Percentiles rank a stretch among this genome's conserved stretches.
phyloP scores from a whole-genome alignment of 2,329 filamentous ascomycete genomes.

The Trichophyton equinum region DNA sequence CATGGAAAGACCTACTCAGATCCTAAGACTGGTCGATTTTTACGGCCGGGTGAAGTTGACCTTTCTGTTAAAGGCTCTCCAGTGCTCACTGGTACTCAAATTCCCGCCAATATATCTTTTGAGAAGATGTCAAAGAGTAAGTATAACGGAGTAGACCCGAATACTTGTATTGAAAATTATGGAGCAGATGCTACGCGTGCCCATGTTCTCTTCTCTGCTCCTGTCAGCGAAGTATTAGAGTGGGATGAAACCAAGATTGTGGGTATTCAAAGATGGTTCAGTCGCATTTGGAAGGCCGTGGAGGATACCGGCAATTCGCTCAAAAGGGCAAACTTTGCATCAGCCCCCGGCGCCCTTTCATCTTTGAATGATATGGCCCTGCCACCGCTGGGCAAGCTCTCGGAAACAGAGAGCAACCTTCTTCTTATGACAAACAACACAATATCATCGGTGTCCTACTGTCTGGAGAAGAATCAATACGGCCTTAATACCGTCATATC shows the following conservation, averaged over 20 bases:
- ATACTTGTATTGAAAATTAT: conserved; percentile 56
- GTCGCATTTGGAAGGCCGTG: conserved; percentile 51
- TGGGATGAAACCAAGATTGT: conserved; percentile 78
- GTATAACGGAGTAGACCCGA: conserved; percentile 78
- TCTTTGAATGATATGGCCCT: conserved; percentile 18
- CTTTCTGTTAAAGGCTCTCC: conserved; percentile 44
- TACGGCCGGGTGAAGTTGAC: conserved; percentile 64
- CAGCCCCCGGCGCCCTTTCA: conserved; percentile 16
- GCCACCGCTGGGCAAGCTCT: conserved; percentile 22
- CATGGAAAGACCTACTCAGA: conserved; percentile 74
- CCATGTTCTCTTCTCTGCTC: conserved; percentile 80
- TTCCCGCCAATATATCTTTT: conserved; percentile 50
- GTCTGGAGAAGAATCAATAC: conserved; percentile 58
- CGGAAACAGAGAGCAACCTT: conserved; percentile 32
- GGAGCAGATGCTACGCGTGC: conserved; percentile 75
- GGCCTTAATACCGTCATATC: conserved; percentile 73
- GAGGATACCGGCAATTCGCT: conserved; percentile 23
- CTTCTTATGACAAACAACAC: conserved; percentile 57
- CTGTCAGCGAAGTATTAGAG: conserved; percentile 68
- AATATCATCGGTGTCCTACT: conserved; percentile 53
- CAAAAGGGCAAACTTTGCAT: conserved; percentile 14
- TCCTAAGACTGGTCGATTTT: conserved; percentile 60
- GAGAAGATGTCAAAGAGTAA: conserved; percentile 97
- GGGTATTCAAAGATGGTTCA: conserved; percentile 70
- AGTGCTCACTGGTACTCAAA: conserved; percentile 49